Evolutionary conservation across 2,329 filamentous ascomycete species (phyloP).

Genomic region (Rhynchosporium graminicola): DNA sequence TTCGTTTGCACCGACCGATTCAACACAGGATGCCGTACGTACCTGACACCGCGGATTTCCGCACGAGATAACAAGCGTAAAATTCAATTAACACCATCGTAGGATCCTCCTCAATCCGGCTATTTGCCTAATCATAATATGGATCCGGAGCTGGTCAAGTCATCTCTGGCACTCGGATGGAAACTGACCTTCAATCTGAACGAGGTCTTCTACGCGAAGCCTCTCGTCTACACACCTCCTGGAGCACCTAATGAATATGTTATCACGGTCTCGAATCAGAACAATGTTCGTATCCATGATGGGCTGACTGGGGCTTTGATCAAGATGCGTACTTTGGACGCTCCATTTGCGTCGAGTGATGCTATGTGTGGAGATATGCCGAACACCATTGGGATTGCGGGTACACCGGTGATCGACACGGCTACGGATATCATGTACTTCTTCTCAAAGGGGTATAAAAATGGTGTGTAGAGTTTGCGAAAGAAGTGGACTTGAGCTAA

Average conservation of each 20-base stretch:
- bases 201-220: constrained; percentile 49
- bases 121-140: constrained; percentile 27
- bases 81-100: neutral
- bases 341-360: constrained; percentile 44
- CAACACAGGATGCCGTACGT: constrained; percentile 18
- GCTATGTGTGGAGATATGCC: constrained; percentile 26
- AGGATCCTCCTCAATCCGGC: constrained; percentile 26
- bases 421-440: constrained; percentile 30
- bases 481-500: constrained; percentile 5
- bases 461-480: constrained; percentile 4
- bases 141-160: constrained; percentile 16
- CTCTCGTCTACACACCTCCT: constrained; percentile 53
- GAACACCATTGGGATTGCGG: constrained; percentile 28
- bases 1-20: constrained; percentile 21
- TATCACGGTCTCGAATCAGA: constrained; percentile 57
- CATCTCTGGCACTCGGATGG: constrained; percentile 15
- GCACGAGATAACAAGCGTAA: neutral
- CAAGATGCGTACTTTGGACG: constrained; percentile 48
- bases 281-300: constrained; percentile 58
- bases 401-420: constrained; percentile 30
- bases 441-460: constrained; percentile 30
- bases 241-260: constrained; percentile 50
- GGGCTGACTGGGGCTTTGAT: constrained; percentile 56
- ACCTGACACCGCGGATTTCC: neutral
- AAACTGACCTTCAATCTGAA: constrained; percentile 18